phyloP scores from a whole-genome alignment of 768 basidiomycete genomes.

The Calvatia gigantea region DNA sequence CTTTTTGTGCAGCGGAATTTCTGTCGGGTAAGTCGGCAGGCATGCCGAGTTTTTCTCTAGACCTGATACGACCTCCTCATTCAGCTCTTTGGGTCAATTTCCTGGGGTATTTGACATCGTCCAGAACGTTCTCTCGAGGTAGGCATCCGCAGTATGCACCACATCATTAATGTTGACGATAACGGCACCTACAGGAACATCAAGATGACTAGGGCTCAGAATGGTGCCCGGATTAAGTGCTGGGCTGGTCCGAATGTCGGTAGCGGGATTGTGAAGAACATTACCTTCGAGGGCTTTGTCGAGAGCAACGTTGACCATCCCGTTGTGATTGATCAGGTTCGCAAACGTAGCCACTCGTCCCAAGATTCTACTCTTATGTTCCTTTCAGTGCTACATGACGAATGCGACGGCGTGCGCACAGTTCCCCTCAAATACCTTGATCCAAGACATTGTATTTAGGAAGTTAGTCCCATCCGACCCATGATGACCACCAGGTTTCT shows the following conservation, averaged over 20 bases:
- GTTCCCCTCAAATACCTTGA: slow-evolving; percentile 52
- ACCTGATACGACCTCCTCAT: background rate
- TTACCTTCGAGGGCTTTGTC: slow-evolving; percentile 50
- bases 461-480: slow-evolving; percentile 28
- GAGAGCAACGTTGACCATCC: slow-evolving; percentile 57
- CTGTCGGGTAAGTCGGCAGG: slow-evolving; percentile 34
- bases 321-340: slow-evolving; percentile 53
- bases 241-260: slow-evolving; percentile 62
- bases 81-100: slow-evolving; percentile 57
- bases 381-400: slow-evolving; percentile 45
- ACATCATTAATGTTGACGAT: background rate
- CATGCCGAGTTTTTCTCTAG: background rate
- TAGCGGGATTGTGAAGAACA: slow-evolving; percentile 52
- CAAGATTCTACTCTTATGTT: background rate
- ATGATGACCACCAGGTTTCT: background rate
- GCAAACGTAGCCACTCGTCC: background rate
- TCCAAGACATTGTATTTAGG: slow-evolving; percentile 55
- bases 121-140: slow-evolving; percentile 53
- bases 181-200: slow-evolving; percentile 37
- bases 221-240: slow-evolving; percentile 67
- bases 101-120: slow-evolving; percentile 55
- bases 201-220: slow-evolving; percentile 57
- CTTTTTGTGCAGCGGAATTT: slow-evolving; percentile 41
- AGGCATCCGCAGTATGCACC: slow-evolving; percentile 14
- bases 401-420: slow-evolving; percentile 43